Conservation (phyloP, 2,329 filamentous ascomycete genomes). For the Exserohilum turcica region DNA sequence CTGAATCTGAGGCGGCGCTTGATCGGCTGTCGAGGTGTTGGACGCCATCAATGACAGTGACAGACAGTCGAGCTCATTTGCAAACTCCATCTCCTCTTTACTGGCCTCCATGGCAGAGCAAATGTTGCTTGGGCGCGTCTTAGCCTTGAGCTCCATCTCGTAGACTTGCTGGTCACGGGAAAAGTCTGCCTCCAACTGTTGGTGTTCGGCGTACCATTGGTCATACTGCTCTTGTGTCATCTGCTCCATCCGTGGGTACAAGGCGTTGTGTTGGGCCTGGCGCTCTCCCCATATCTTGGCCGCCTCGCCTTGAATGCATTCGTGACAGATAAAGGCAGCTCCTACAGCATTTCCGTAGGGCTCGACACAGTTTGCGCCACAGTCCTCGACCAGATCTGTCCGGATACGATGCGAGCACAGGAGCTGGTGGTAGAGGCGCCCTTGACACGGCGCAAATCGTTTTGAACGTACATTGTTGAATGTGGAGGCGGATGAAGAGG, state of each 20-base stretch:
- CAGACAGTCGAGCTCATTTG: constrained; percentile 38
- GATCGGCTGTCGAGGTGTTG: constrained; percentile 15
- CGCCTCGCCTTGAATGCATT: constrained; percentile 38
- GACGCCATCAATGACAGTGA: constrained; percentile 38
- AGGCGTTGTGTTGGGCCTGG: constrained; percentile 33
- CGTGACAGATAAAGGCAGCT: constrained; percentile 39
- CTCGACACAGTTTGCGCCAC: constrained; percentile 43
- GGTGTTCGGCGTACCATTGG: constrained; percentile 38
- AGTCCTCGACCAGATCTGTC: constrained; percentile 45
- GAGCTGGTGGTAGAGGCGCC: constrained; percentile 45
- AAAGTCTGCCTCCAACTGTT: constrained; percentile 36
- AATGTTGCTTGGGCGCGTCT: constrained; percentile 36
- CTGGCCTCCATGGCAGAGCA: constrained; percentile 38
- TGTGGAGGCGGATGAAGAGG: constrained; percentile 11
- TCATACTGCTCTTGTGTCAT: constrained; percentile 43
- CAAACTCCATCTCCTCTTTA: constrained; percentile 40
- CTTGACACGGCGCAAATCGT: constrained; percentile 42
- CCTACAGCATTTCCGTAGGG: constrained; percentile 24
- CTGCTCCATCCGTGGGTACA: constrained; percentile 33
- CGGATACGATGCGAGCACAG: constrained; percentile 44
- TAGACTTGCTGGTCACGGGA: constrained; percentile 33
- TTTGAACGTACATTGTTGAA: constrained; percentile 33
- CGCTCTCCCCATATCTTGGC: constrained; percentile 36
- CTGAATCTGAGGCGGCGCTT: constrained; percentile 11
- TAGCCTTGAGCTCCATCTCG: constrained; percentile 31